A percentile compares a stretch with the other conserved stretches of the same genome.
Evolutionary conservation across 2,329 filamentous ascomycete species (phyloP).

Genomic region (Canariomyces notabilis): DNA sequence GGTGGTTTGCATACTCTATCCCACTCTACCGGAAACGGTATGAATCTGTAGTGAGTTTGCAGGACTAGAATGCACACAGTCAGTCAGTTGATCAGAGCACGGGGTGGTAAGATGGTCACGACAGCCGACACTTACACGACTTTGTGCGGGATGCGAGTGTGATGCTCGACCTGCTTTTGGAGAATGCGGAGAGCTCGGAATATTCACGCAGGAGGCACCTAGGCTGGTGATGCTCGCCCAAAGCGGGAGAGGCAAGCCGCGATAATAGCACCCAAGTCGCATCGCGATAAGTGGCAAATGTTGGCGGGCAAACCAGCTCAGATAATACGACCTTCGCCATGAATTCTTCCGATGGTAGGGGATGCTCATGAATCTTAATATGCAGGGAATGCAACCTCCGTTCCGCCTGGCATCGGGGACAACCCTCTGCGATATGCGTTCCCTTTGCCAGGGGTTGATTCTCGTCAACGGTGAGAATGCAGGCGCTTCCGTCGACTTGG

Average conservation of each 20-base stretch:
- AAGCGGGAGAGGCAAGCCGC: constrained; percentile 24
- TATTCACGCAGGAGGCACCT: constrained; percentile 16
- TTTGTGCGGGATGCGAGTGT: constrained; percentile 20
- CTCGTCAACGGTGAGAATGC: constrained; percentile 28
- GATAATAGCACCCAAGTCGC: constrained; percentile 37
- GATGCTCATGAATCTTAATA: constrained; percentile 38
- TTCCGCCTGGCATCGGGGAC: constrained; percentile 34
- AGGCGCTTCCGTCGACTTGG: constrained; percentile 29
- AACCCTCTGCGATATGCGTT: constrained; percentile 25
- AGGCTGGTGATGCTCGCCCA: too few species aligned
- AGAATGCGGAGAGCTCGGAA: constrained; percentile 18
- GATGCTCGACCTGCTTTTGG: not conserved
- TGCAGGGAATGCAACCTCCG: constrained; percentile 27
- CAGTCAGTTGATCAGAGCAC: not conserved
- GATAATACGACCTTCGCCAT: constrained; percentile 36
- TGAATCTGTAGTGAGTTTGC: constrained; percentile 43
- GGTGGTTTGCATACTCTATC: constrained; percentile 41
- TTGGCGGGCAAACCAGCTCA: constrained; percentile 35
- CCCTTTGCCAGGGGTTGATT: constrained; percentile 15
- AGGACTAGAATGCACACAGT: constrained; percentile 22
- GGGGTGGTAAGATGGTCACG: not conserved
- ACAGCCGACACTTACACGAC: constrained; percentile 10
- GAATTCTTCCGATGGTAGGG: constrained; percentile 31
- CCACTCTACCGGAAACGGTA: constrained; percentile 37
- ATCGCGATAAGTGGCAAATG: constrained; percentile 37